phyloP scores from a whole-genome alignment of 257 asterid species.

The Solanum clarkiae region DNA sequence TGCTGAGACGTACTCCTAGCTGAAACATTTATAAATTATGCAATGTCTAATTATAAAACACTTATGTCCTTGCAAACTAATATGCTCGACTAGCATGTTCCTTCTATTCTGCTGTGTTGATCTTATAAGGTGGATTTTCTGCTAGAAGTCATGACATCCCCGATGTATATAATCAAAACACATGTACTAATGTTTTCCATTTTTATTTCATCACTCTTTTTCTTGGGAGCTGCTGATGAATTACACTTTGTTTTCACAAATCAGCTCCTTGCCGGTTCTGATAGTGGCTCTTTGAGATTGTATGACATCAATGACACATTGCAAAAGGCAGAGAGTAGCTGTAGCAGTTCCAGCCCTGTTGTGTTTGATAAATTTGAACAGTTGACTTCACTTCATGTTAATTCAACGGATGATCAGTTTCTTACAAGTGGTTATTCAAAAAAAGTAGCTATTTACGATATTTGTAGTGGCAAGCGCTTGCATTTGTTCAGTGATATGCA shows the following conservation, averaged over 20 bases:
- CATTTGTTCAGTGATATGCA: constrained; percentile 57
- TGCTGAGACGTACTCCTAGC: neutral
- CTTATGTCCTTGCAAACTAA: neutral
- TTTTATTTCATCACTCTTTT: neutral
- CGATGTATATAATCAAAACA: neutral
- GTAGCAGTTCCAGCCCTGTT: constrained; percentile 10
- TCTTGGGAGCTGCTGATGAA: constrained; percentile 1
- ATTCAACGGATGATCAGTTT: constrained; percentile 59
- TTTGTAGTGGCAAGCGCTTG: constrained; percentile 35
- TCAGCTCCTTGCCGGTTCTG: constrained; percentile 76
- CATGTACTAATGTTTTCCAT: neutral
- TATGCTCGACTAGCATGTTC: neutral
- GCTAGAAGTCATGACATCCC: neutral
- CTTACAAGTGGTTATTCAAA: constrained; percentile 72
- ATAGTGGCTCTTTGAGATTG: constrained; percentile 56
- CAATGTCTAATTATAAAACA: neutral
- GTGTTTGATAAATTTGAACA: constrained; percentile 57
- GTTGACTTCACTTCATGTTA: constrained; percentile 74
- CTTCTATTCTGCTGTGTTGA: neutral
- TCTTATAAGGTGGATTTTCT: neutral
- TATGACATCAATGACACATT: constrained; percentile 37
- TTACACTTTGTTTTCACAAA: neutral
- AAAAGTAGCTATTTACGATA: constrained; percentile 65
- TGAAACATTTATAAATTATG: neutral
- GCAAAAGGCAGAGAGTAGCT: constrained; percentile 8